Evolutionary conservation across 495 filamentous ascomycete species (phyloP), one percentile per base, ranked within the genome.

Genomic region (Amniculicola lignicola): DNA sequence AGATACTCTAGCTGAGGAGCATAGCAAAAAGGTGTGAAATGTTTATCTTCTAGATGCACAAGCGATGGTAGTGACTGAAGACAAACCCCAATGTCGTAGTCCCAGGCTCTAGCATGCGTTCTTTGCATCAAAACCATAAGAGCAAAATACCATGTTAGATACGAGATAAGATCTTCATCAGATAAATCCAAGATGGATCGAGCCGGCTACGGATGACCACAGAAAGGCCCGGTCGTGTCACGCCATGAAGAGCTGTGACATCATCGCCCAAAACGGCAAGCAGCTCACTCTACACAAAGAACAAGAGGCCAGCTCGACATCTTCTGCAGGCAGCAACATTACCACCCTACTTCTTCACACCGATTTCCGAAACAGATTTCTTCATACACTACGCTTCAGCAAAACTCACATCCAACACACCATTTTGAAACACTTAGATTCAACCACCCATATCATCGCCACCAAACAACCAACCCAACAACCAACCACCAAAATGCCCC

Each of bases 211-310:
- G 14, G 21, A 25, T 21, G 42, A 7, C 29, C 31, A 15, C 16
- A 18, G 27, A 47, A 15, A 22, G 7, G 29, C 7, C 11, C 4
- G 46, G 19, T 40, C 24, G 24, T 19, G 16, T n/a, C 45, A 49
- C 38, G 50, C 35, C n/a, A n/a, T n/a, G n/a, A n/a, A n/a, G 29
- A 7, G 51, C 28, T 33, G 43, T 59, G 56, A 59, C 56, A 59
- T 59, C 56, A 59, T 45, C 38, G 23, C 48, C 56, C 3, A 52
- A 52, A 44, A 16, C 47, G 48, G 55, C 39, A 52, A 43, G 38
- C 25, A 35, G 45, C 39, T 36, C 37, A 35, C 27, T 19, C 27
- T 24, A n/a, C n/a, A n/a, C n/a, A n/a, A n/a, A n/a, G n/a, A n/a
- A n/a, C n/a, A 58, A 54, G 51, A 54, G 21, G 45, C 54, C 38